Conservation (phyloP, 2,329 filamentous ascomycete genomes). For the Neopestalotiopsis clavispora region DNA sequence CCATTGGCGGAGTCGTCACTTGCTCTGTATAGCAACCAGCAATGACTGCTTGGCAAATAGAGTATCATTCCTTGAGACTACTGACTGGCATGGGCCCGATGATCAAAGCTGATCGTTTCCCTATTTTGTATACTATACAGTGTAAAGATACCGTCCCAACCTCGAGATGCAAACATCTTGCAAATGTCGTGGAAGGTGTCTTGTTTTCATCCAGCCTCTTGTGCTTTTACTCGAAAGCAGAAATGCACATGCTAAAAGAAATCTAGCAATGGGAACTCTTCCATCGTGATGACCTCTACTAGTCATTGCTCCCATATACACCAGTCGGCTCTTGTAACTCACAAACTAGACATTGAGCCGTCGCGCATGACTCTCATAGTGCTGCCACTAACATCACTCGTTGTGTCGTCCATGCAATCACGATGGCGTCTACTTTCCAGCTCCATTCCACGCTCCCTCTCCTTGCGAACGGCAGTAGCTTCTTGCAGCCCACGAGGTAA, state of each 20-base stretch:
- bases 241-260: background rate
- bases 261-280: background rate
- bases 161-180: background rate
- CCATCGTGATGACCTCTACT: background rate
- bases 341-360: slow-evolving; percentile 25
- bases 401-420: slow-evolving; percentile 23
- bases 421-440: slow-evolving; percentile 23
- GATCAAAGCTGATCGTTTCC: background rate
- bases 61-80: background rate
- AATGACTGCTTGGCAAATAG: background rate
- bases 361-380: slow-evolving; percentile 31
- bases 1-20: background rate
- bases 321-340: background rate
- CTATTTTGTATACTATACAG: background rate
- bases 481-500: slow-evolving; percentile 31
- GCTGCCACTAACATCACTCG: slow-evolving; percentile 25
- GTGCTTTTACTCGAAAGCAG: background rate
- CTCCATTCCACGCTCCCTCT: slow-evolving; percentile 29
- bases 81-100: background rate
- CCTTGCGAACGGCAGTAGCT: slow-evolving; percentile 32
- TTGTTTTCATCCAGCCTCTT: background rate
- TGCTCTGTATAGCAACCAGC: background rate
- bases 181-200: background rate
- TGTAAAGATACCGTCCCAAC: background rate
- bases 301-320: background rate